Evolutionary conservation across 1,284 basidiomycete genomes (phyloP).

Genomic region (Ganoderma lucidum): DNA sequence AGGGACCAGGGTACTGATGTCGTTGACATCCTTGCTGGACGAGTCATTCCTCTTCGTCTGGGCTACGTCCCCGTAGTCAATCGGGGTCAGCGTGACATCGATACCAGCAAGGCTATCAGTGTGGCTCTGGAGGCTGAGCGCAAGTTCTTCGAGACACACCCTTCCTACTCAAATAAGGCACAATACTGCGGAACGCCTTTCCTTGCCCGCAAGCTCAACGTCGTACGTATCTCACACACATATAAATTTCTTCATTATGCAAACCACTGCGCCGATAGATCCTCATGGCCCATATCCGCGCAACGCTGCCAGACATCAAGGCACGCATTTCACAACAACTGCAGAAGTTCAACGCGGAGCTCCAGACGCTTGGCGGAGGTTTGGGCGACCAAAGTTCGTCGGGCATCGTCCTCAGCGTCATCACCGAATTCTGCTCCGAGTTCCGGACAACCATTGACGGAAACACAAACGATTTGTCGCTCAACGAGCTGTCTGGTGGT

Average conservation of each 20-base stretch:
- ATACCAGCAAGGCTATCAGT: constrained; percentile 84
- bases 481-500: constrained; percentile 97
- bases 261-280: constrained; percentile 4
- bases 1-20: constrained; percentile 98
- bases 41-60: constrained; percentile 91
- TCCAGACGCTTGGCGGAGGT: constrained; percentile 87
- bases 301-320: constrained; percentile 98
- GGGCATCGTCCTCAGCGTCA: constrained; percentile 92
- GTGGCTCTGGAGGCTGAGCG: constrained; percentile 90
- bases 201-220: constrained; percentile 96
- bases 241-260: not conserved
- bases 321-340: constrained; percentile 89
- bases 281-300: constrained; percentile 59
- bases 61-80: constrained; percentile 99
- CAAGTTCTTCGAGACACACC: constrained; percentile 93
- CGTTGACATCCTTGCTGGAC: constrained; percentile 97
- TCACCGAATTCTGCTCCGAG: constrained; percentile 97
- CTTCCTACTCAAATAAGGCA: constrained; percentile 92
- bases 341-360: constrained; percentile 87
- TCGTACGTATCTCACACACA: constrained; percentile 57
- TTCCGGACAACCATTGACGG: constrained; percentile 98
- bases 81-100: constrained; percentile 97
- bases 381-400: constrained; percentile 87
- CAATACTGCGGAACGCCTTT: constrained; percentile 98
- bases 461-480: constrained; percentile 92